These are phyloP conservation scores for Fusarium verticillioides DNA, from an alignment of 2,329 filamentous ascomycete genomes.

Conservation along the genomic window DNA sequence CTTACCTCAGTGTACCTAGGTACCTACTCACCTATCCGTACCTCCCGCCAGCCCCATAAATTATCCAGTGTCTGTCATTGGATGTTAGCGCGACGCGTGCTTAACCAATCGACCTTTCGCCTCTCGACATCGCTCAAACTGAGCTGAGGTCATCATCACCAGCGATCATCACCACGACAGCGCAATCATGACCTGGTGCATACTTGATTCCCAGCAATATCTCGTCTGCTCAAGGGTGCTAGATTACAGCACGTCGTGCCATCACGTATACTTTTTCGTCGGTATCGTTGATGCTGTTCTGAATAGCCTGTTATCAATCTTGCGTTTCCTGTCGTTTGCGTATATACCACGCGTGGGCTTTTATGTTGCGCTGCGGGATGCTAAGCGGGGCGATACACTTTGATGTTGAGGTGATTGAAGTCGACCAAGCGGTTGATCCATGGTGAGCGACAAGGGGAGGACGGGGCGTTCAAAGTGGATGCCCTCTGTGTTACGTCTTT, in stretches of 20 bases:
- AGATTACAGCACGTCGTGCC: neutral
- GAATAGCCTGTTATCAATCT: neutral
- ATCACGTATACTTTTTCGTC: neutral
- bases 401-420: slow-evolving; percentile 10
- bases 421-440: slow-evolving; percentile 30
- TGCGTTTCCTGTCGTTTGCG: slow-evolving; percentile 1
- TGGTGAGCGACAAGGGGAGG: slow-evolving; percentile 16
- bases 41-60: neutral
- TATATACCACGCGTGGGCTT: neutral
- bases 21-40: neutral
- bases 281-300: neutral
- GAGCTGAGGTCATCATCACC: slow-evolving; percentile 34
- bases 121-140: slow-evolving; percentile 12
- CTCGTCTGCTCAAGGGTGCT: neutral
- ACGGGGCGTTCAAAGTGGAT: slow-evolving; percentile 2
- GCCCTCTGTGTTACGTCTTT: slow-evolving; percentile 20
- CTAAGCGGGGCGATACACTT: slow-evolving; percentile 10
- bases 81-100: slow-evolving; percentile 14
- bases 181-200: neutral
- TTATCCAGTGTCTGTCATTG: slow-evolving; percentile 14
- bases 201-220: neutral
- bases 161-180: slow-evolving; percentile 21
- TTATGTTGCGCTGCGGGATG: slow-evolving; percentile 5
- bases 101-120: slow-evolving; percentile 24
- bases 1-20: neutral